These are phyloP conservation scores for Solanum chilense DNA, from an alignment of 257 asterid genomes.

Conservation along the genomic window DNA sequence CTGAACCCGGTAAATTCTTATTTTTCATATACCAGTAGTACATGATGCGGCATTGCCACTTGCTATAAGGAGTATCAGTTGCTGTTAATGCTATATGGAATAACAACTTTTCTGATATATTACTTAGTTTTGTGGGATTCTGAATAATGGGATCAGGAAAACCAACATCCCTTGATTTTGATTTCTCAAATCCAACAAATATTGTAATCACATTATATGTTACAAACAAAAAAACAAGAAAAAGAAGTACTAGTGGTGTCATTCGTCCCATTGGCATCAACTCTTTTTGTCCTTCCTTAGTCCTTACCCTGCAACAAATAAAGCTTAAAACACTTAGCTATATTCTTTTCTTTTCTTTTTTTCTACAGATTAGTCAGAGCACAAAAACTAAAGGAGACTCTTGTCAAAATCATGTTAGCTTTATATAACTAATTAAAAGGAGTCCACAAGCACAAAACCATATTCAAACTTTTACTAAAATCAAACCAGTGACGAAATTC, in stretches of 20 bases:
- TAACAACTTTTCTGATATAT: slow-evolving; percentile 1
- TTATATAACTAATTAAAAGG: neutral
- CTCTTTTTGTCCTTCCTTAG: neutral
- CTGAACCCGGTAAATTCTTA: slow-evolving; percentile 43
- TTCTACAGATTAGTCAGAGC: neutral
- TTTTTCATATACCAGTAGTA: slow-evolving; percentile 46
- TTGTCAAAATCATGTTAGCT: neutral
- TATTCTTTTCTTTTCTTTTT: no score
- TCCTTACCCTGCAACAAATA: neutral
- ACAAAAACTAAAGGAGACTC: no score
- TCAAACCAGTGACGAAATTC: neutral
- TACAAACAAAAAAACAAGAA: slow-evolving; percentile 16
- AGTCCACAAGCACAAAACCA: neutral
- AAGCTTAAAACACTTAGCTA: neutral
- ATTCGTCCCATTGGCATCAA: slow-evolving; percentile 13
- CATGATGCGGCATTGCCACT: slow-evolving; percentile 57
- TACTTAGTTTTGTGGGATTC: neutral
- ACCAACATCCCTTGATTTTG: neutral
- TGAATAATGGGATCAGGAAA: slow-evolving; percentile 38
- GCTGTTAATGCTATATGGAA: slow-evolving; percentile 49
- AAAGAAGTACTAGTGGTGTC: slow-evolving; percentile 5
- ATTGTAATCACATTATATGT: slow-evolving; percentile 24
- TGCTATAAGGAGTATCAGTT: slow-evolving; percentile 31
- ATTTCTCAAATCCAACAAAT: neutral
- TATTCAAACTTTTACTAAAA: neutral